Evolutionary conservation across 1,284 basidiomycete species (phyloP), one percentile per base, ranked within the genome.

Genomic region (Austroboletus olivaceoglutinosus): DNA sequence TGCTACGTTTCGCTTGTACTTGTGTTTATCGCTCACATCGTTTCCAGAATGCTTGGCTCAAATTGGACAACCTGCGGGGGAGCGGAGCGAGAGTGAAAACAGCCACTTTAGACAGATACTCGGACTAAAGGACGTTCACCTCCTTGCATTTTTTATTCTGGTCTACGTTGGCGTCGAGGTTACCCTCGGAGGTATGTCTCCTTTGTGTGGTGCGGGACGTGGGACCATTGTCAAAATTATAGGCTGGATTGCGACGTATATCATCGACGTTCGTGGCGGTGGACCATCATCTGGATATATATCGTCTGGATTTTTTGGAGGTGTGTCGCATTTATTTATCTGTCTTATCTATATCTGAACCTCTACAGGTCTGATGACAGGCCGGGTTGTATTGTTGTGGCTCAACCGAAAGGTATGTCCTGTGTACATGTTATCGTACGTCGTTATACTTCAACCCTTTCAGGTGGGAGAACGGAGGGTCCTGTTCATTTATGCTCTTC

Each of bases 121-220:
- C 49, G 62, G 64, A 7, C 62, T 76, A 39, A 70, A 65, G 45
- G 64, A 72, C 6, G 77, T 85, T 2, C 80, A 84, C 56, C 68
- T 76, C 39, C 63, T 84, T 23, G 77, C 81, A 0, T 53, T 76
- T 30, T 85, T 81, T 52, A 63, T 73, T n/a, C 67, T 82, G 23
- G 72, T 82, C n/a, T 82, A 83, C 53, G 78, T 83, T 11, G 83
- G 82, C 3, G 69, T 76, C 4, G 81, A 84, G 56, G 79, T 82
- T n/a, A 79, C 79, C 2, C 63, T 82, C 12, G 78, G 77, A 53
- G 76, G 76, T 76, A 58, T 37, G 55, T 47, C 21, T 22, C 21
- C 45, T 2, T 21, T 19, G 19, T 27, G 45, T 38, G 11, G 11
- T 2, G 21, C 21, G 22, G 19, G 4, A 8, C 3, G 3, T n/a